Percentiles rank a stretch among this genome's conserved stretches.
phyloP scores from a whole-genome alignment of 2,329 filamentous ascomycete genomes.

The Periglandula ipomoeae region DNA sequence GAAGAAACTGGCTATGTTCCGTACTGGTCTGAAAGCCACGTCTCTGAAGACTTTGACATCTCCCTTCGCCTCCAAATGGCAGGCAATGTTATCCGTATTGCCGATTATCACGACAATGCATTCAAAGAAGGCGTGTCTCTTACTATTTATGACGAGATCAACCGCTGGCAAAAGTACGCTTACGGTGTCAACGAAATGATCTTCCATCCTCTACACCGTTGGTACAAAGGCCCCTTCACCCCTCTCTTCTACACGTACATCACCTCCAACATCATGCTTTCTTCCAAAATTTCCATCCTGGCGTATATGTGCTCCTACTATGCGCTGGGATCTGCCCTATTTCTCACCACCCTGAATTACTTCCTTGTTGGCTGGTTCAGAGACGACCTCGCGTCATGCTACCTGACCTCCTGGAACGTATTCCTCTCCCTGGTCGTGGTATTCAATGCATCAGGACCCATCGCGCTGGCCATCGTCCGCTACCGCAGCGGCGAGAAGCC shows the following conservation, averaged over 20 bases:
- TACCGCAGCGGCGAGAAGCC: constrained; percentile 49
- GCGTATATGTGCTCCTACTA: constrained; percentile 66
- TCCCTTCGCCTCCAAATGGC: constrained; percentile 60
- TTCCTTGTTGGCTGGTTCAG: constrained; percentile 64
- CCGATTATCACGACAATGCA: constrained; percentile 57
- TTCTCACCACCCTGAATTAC: constrained; percentile 62
- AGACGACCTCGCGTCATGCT: constrained; percentile 56
- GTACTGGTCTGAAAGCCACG: constrained; percentile 67
- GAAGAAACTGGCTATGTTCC: constrained; percentile 44
- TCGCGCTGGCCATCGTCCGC: constrained; percentile 52
- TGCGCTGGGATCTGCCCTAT: constrained; percentile 57
- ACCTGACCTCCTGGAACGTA: constrained; percentile 57
- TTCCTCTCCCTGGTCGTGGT: constrained; percentile 55
- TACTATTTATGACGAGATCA: constrained; percentile 63
- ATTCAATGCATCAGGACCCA: constrained; percentile 53
- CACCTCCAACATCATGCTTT: constrained; percentile 49
- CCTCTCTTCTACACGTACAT: constrained; percentile 54
- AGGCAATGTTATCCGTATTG: constrained; percentile 60
- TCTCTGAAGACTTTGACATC: constrained; percentile 74
- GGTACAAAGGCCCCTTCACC: constrained; percentile 57
- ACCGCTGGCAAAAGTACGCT: constrained; percentile 65
- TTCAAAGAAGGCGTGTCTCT: constrained; percentile 69
- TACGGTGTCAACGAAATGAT: constrained; percentile 64
- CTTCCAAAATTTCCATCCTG: constrained; percentile 62
- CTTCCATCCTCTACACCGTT: constrained; percentile 57